Base-by-base conservation (phyloP, 257 asterid genomes). In the Solanum chilense region DNA sequence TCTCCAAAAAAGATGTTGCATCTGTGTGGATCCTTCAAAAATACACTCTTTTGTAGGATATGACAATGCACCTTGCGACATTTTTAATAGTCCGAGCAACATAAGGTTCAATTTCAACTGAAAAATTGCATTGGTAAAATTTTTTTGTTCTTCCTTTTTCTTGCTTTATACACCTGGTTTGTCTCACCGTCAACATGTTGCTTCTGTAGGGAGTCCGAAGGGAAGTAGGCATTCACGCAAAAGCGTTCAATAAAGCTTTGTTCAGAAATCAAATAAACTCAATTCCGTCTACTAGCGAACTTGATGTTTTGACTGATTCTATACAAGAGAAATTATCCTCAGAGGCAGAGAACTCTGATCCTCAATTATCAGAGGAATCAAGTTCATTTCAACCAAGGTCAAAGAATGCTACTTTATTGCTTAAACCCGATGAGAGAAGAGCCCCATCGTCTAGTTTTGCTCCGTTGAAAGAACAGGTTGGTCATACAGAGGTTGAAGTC, bases 161-260 rank as follows among this genome's bases (percentile, higher is more conserved):
- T 21, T 29, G 9, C 5, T 35, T 60, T 75, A 18, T 77, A 68
- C 18, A 3, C 29, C 66, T 69, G 64, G 42, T 35, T 13, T 39
- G 62, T 31, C 21, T 76, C 64, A 86, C 64, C 82, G 47, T 90
- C 21, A 78, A 70, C 41, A 41, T 84, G 37, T 84, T 90, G 88
- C 83, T 39, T 87, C 83, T 91, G 88, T 90, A 96, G 98, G 99
- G 98, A 86, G 99, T 95, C 25, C 88, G 99, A 90, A 92, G 98
- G 93, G 98, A 97, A 92, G 99, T 95, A 35, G 99, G 99, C 37
- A 89, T 76, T 89, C 99, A 95, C 35, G 98, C 98, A 20, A 97
- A 91, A 89, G 94, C 88, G 15, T 56, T 97, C 81, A 97, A 97
- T 86, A 93, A 85, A 89, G 91, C 90, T 76, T 31, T 94, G 87